These are phyloP conservation scores for Metarhizium brunneum DNA, from an alignment of 2,329 filamentous ascomycete species.

Conservation along the genomic window DNA sequence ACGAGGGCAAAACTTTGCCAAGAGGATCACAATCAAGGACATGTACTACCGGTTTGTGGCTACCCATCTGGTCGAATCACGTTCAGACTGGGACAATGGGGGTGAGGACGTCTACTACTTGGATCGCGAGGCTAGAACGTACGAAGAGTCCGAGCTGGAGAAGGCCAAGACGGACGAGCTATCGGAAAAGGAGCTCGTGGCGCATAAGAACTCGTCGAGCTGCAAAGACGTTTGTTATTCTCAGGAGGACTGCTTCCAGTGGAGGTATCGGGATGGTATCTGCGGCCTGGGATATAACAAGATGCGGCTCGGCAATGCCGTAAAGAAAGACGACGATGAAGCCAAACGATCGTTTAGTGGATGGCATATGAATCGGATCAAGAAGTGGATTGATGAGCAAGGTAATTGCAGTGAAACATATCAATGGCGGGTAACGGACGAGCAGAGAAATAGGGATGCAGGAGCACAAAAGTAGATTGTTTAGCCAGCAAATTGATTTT, in stretches of 20 bases:
- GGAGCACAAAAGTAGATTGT: no score
- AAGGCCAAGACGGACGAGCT: slow-evolving; percentile 23
- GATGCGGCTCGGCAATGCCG: slow-evolving; percentile 29
- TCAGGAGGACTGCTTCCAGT: slow-evolving; percentile 29
- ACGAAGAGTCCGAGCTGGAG: slow-evolving; percentile 19
- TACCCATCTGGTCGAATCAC: slow-evolving; percentile 25
- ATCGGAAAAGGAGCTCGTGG: slow-evolving; percentile 27
- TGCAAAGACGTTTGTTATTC: slow-evolving; percentile 35
- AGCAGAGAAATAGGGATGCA: no score
- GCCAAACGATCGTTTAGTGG: slow-evolving; percentile 25
- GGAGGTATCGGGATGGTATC: slow-evolving; percentile 25
- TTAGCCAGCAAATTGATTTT: no score
- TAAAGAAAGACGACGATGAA: slow-evolving; percentile 15
- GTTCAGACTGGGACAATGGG: slow-evolving; percentile 45
- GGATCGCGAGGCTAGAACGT: slow-evolving; percentile 18
- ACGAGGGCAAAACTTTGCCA: slow-evolving; percentile 29
- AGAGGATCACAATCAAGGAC: slow-evolving; percentile 31
- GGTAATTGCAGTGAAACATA: slow-evolving; percentile 20
- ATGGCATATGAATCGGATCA: slow-evolving; percentile 31
- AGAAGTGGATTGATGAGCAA: slow-evolving; percentile 26
- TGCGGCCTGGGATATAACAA: slow-evolving; percentile 24
- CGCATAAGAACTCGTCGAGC: slow-evolving; percentile 29
- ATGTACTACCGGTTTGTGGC: slow-evolving; percentile 37
- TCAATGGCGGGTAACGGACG: background rate
- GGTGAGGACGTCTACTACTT: slow-evolving; percentile 34